Conservation (phyloP, 495 filamentous ascomycete genomes). For the Hypoxylon subgilvum region DNA sequence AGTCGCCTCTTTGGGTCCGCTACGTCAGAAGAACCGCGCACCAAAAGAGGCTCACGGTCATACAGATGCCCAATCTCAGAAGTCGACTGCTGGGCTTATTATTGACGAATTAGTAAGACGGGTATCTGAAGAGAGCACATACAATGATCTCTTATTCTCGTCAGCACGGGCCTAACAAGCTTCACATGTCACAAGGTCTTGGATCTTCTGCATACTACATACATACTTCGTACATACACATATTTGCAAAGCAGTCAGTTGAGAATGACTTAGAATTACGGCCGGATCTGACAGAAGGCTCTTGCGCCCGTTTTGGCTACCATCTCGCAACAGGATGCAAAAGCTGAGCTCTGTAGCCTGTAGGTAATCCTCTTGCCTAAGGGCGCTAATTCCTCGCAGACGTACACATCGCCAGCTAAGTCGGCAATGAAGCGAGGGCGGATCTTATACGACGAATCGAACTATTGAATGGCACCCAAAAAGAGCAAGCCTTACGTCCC, state of each 20-base stretch:
- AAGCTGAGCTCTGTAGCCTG: neutral
- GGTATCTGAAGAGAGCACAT: constrained; percentile 7
- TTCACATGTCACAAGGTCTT: neutral
- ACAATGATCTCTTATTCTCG: neutral
- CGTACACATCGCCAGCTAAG: too few species aligned
- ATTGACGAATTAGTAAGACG: constrained; percentile 15
- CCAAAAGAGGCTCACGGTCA: constrained; percentile 9
- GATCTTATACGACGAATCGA: too few species aligned
- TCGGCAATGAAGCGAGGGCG: neutral
- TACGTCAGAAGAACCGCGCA: constrained; percentile 6
- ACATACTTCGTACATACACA: too few species aligned
- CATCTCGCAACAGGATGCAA: neutral
- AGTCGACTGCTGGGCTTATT: constrained; percentile 3
- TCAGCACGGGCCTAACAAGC: neutral
- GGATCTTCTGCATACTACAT: neutral
- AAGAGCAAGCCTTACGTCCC: neutral
- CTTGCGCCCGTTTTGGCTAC: too few species aligned
- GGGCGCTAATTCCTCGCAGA: neutral
- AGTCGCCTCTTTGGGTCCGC: constrained; percentile 12
- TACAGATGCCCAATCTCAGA: constrained; percentile 7
- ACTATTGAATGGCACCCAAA: too few species aligned
- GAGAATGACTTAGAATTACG: too few species aligned
- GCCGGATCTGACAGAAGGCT: constrained; percentile 4
- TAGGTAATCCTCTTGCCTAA: too few species aligned
- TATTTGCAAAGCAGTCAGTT: too few species aligned